Conservation (phyloP, 345 rosid species). For the Citrus sinensis region DNA sequence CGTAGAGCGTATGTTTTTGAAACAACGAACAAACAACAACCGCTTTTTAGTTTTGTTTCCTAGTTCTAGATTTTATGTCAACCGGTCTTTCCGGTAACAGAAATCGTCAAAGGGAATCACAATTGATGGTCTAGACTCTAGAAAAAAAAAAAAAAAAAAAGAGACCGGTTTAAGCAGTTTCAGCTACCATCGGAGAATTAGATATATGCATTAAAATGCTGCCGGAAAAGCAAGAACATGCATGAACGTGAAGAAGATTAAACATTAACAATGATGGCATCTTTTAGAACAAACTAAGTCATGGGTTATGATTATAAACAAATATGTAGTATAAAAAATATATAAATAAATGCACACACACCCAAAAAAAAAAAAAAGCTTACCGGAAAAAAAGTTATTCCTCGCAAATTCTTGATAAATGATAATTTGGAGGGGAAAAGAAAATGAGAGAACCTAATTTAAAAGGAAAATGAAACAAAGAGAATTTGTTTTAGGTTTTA, state of each 20-base stretch:
- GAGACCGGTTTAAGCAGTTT: not conserved
- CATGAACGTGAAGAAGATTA: not conserved
- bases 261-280: not conserved
- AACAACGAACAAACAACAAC: slow-evolving; percentile 24
- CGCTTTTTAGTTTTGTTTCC: slow-evolving; percentile 21
- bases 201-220: not conserved
- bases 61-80: not conserved
- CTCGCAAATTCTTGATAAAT: not conserved
- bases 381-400: not conserved
- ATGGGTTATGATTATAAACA: not conserved
- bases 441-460: not conserved
- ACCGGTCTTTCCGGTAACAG: slow-evolving; percentile 7
- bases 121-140: not conserved
- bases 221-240: slow-evolving; percentile 12
- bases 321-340: not conserved
- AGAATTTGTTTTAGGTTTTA: not conserved
- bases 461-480: not conserved
- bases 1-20: not conserved
- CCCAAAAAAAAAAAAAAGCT: not conserved
- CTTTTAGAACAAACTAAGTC: not conserved
- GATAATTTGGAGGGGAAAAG: not conserved
- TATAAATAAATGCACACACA: not conserved
- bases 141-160: too few relatives aligned
- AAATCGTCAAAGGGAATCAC: not conserved
- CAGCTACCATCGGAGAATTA: not conserved